These are phyloP conservation scores for Fusarium anguioides DNA, from an alignment of 2,329 filamentous ascomycete genomes.

Conservation along the genomic window DNA sequence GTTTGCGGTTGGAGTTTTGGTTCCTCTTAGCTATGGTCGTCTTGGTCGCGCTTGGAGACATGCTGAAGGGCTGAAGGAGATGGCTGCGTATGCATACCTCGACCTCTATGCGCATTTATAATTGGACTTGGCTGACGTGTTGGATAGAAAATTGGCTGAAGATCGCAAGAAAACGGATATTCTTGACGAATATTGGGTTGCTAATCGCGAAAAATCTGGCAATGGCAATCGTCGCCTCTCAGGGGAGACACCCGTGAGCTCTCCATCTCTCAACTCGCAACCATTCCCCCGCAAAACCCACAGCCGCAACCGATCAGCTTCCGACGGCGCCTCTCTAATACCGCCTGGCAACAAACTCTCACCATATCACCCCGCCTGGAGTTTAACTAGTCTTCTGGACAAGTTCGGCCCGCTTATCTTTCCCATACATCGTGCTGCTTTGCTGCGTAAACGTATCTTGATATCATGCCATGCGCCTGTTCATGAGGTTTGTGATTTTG, in stretches of 20 bases:
- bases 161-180: slow-evolving; percentile 71
- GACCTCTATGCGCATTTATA: background rate
- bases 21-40: slow-evolving; percentile 85
- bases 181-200: slow-evolving; percentile 85
- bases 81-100: slow-evolving; percentile 70
- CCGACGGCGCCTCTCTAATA: slow-evolving; percentile 69
- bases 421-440: slow-evolving; percentile 85
- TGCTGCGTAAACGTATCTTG: slow-evolving; percentile 88
- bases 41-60: slow-evolving; percentile 92
- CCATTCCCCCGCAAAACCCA: slow-evolving; percentile 56
- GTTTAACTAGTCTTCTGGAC: slow-evolving; percentile 79
- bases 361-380: slow-evolving; percentile 86
- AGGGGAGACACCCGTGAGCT: slow-evolving; percentile 63
- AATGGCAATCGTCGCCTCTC: slow-evolving; percentile 48
- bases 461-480: slow-evolving; percentile 90
- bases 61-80: slow-evolving; percentile 77
- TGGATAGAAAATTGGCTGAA: slow-evolving; percentile 67
- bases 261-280: slow-evolving; percentile 55
- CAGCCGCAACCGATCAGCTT: slow-evolving; percentile 68
- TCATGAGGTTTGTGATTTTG: slow-evolving; percentile 86
- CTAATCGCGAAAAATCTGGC: slow-evolving; percentile 54
- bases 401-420: slow-evolving; percentile 92
- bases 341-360: slow-evolving; percentile 75
- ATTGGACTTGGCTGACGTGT: slow-evolving; percentile 38
- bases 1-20: slow-evolving; percentile 89